Conservation (phyloP, 1,139 yeast genomes). For the Yamadazyma triangularis region DNA sequence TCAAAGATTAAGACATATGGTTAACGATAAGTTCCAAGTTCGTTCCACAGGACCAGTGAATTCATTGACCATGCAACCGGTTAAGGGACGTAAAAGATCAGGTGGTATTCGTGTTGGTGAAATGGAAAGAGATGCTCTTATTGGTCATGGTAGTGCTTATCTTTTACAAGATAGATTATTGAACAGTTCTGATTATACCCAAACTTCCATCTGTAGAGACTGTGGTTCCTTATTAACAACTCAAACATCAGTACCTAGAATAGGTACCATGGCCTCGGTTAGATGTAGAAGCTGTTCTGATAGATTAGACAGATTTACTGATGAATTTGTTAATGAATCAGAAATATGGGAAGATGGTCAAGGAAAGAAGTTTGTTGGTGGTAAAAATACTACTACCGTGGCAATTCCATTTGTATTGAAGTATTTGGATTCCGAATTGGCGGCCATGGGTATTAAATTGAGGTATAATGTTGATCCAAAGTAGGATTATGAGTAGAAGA, state of each 20-base stretch:
- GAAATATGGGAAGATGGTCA: slow-evolving; percentile 97
- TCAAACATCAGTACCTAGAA: slow-evolving; percentile 85
- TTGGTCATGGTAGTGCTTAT: slow-evolving; percentile 99
- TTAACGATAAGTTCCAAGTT: slow-evolving; percentile 98
- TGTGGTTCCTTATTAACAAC: slow-evolving; percentile 93
- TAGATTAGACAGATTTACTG: slow-evolving; percentile 44
- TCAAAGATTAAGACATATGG: slow-evolving; percentile 99
- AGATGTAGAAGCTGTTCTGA: slow-evolving; percentile 92
- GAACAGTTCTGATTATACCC: slow-evolving; percentile 95
- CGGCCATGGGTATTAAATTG: slow-evolving; percentile 98
- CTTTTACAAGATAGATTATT: slow-evolving; percentile 90
- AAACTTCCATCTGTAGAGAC: slow-evolving; percentile 80
- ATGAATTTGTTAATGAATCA: slow-evolving; percentile 59
- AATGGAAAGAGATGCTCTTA: slow-evolving; percentile 98
- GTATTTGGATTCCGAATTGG: slow-evolving; percentile 89
- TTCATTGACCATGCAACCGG: slow-evolving; percentile 98
- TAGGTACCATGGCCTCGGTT: slow-evolving; percentile 72
- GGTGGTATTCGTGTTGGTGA: slow-evolving; percentile 99
- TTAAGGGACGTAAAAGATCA: slow-evolving; percentile 96
- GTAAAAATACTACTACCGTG: slow-evolving; percentile 85
- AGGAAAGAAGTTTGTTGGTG: slow-evolving; percentile 88
- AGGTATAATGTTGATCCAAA: slow-evolving; percentile 73
- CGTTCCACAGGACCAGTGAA: slow-evolving; percentile 98
- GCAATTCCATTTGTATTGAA: slow-evolving; percentile 96
- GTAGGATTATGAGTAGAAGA: slow-evolving; percentile 21